Evolutionary conservation across 352 stramenopile species (phyloP), one percentile per base, ranked within the genome.

Genomic region (Globisporangium paroecandrum): DNA sequence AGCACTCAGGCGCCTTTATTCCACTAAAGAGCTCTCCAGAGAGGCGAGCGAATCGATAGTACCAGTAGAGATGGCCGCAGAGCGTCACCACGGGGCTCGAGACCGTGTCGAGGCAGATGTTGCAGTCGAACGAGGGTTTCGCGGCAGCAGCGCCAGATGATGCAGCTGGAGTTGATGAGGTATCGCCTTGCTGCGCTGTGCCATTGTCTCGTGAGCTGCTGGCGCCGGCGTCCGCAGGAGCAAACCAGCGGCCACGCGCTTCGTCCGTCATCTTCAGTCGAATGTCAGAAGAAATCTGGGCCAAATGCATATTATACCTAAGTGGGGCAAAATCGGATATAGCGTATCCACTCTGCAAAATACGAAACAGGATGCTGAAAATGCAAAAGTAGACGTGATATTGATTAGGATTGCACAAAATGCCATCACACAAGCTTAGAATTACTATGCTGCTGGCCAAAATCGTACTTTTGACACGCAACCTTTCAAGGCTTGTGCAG

Each of bases 31-130:
- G 20, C 29, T 60, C 55, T 43, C 18, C 29, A 51, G 18, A 22
- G 10, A 10, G 18, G 8, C 27, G 18, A 20, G 6, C 22, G 24
- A 32, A 3, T 29, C 24, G 55, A 41, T n/a, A 51, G 60, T 57
- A 97, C 87, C 90, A 97, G 75, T 96, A 97, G 41, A 97, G 75
- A 75, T 97, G 90, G 10, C 90, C 90, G 58, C 90, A 97, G 47
- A 94, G 82, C 47, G 90, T 97, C 61, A 97, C 89, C 13, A 97
- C 88, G 10, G 90, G 89, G 58, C 89, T 93, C 41, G 78, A 82
- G 20, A 97, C 89, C 51, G 76, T 81, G 66, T 96, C 89, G 38
- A 97, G 78, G 64, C 90, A 97, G 69, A 97, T 92, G 70, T 97
- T 97, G 77, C 90, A 97, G 69, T 96, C 89, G 59, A 96, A 96